Evolutionary conservation across 2,329 filamentous ascomycete genomes (phyloP).

Genomic region (Juglanconis sp.): DNA sequence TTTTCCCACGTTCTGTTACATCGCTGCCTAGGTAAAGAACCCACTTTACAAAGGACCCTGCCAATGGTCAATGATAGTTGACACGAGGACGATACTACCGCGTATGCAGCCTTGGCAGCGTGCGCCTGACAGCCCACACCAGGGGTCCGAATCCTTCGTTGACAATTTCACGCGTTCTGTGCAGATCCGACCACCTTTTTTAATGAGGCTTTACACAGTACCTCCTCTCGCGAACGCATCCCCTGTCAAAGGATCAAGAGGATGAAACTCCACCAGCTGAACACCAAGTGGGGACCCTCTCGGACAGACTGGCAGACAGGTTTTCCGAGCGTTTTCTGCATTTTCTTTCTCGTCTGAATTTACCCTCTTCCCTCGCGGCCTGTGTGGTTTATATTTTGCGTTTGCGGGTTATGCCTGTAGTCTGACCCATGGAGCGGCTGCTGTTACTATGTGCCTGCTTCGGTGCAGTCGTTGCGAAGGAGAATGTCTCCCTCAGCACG

Average conservation of each 20-base stretch:
- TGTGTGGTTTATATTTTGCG: neutral
- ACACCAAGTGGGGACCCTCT: no score
- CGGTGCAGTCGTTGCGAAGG: neutral
- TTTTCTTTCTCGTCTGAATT: neutral
- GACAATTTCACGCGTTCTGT: neutral
- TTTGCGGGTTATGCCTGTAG: neutral
- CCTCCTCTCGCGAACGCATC: no score
- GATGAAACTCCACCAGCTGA: no score
- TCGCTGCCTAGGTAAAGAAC: no score
- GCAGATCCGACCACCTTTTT: no score
- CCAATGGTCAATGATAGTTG: no score
- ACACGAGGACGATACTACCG: neutral
- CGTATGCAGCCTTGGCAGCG: neutral
- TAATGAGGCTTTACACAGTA: no score
- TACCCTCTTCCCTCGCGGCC: neutral
- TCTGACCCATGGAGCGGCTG: constrained; percentile 3
- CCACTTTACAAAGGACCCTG: no score
- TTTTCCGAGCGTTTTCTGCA: neutral
- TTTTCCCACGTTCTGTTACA: no score
- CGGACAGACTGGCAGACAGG: no score
- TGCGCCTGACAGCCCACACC: no score
- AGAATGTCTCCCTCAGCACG: neutral
- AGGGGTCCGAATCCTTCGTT: neutral
- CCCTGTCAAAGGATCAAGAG: no score
- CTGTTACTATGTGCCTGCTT: neutral